Evolutionary conservation across 1,139 yeast genomes (phyloP), one percentile per base, ranked within the genome.

Genomic region (Yamadazyma sp.): DNA sequence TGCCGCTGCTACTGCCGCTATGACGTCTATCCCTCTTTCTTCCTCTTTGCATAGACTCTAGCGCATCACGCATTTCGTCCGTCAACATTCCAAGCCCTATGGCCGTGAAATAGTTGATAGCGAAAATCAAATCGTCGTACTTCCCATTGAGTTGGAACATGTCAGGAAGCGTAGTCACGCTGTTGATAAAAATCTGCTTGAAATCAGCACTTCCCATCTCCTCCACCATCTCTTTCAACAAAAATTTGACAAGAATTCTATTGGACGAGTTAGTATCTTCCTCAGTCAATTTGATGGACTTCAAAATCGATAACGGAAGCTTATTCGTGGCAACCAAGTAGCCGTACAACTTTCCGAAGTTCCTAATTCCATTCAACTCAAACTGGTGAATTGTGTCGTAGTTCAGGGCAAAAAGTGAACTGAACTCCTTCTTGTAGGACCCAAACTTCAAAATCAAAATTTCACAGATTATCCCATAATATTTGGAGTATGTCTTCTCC

Each of bases 21-120:
- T 57, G 37, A 27, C 56, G 47, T 40, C 61, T 39, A 25, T 54
- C 41, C 29, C 55, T 42, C 29, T 51, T 53, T 45, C 57, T 46
- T 1, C 51, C 56, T 42, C 50, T 54, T 31, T 59, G 53, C 18
- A 51, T 32, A 20, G 37, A 39, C 27, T 42, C 44, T 43, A 86
- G 63, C 11, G 67, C 70, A 9, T 67, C 72, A 61, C 98, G 75
- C 95, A 89, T 85, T 9, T 67, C 76, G 34, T 88, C 96, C 0
- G 97, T 90, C 42, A 92, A 57, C 2, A 76, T 73, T 34, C 97
- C 97, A 38, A 90, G 59, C 0, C 95, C 95, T 48, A 92, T 88
- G 1, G 97, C 96, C 0, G 97, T 90, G 61, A 90, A 92, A 57
- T 75, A 92, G 54, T 92, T 92, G 56, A 90, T 88, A 2, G 95